phyloP scores from a whole-genome alignment of 371 early-diverging fungal species.

The Mortierella sp. region DNA sequence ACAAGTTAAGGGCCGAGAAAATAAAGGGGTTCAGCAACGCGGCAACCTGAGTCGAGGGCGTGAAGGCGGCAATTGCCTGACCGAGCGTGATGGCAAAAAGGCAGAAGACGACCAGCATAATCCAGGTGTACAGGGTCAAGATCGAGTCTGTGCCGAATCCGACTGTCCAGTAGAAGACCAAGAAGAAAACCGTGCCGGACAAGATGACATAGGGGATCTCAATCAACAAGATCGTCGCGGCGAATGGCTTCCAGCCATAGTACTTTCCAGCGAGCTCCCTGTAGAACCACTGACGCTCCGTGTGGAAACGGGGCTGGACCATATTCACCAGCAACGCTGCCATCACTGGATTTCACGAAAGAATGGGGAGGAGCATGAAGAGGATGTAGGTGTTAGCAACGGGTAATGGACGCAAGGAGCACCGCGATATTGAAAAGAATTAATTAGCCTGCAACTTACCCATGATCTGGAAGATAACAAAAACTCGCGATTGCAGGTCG shows the following conservation, averaged over 20 bases:
- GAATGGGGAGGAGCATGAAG: not conserved
- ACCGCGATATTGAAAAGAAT: not conserved
- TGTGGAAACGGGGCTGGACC: slow-evolving; percentile 81
- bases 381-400: not conserved
- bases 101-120: slow-evolving; percentile 72
- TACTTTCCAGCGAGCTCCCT: slow-evolving; percentile 80
- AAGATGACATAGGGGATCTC: slow-evolving; percentile 76
- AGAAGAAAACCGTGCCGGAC: slow-evolving; percentile 70
- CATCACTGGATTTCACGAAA: slow-evolving; percentile 44
- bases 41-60: slow-evolving; percentile 71
- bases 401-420: not conserved
- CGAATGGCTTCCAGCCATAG: slow-evolving; percentile 81
- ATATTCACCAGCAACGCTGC: slow-evolving; percentile 77
- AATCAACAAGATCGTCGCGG: slow-evolving; percentile 65
- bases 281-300: slow-evolving; percentile 78
- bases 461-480: slow-evolving; percentile 79
- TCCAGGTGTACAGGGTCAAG: slow-evolving; percentile 73
- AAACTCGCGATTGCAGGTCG: slow-evolving; percentile 80
- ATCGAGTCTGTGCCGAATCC: slow-evolving; percentile 68
- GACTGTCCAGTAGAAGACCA: slow-evolving; percentile 80
- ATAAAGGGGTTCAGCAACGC: slow-evolving; percentile 82
- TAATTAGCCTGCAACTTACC: slow-evolving; percentile 23
- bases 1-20: slow-evolving; percentile 77
- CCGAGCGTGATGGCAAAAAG: slow-evolving; percentile 80
- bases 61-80: slow-evolving; percentile 76